Evolutionary conservation across 148 eudicot species (phyloP), one percentile per base, ranked within the genome.

Genomic region (Silene uniflora): DNA sequence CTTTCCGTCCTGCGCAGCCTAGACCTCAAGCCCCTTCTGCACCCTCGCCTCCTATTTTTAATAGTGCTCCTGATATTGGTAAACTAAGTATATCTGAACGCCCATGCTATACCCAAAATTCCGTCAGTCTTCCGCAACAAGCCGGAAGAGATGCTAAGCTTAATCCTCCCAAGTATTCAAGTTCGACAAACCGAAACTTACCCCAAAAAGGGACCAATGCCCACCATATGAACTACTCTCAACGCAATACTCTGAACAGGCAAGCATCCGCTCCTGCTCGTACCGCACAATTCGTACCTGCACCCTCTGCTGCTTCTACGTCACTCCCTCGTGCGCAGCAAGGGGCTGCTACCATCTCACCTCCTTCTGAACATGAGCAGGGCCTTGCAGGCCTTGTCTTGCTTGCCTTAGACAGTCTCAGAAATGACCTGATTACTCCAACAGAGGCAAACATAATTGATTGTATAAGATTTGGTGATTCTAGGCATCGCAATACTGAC

Each of bases 381-480:
- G 91, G 91, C 77, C 91, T 91, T 65, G 87, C 88, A 39, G 93
- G 93, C 74, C 83, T 89, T 54, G 80, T 94, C 75, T 82, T 91
- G 78, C 93, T 91, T 75, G 90, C 96, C 67, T 81, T 94, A 80
- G 87, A 92, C 86, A 84, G 79, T 66, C 91, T 94, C 76, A 94
- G 82, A 81, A 90, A n/a, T 70, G 97, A 90, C 81, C 87, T 85
- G 82, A 84, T 91, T 71, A 73, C 79, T 81, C 97, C 98, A 24
- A 90, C 90, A 25, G 89, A 89, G 86, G 89, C 79, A 62, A 90
- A 94, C 82, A 89, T 94, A 81, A 25, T 83, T 71, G 91, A 94
- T 70, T 91, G 92, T 82, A 85, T 94, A 52, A 87, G 87, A 39
- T 87, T 81, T 82, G 97, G 97, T 73, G 91, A 90, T 69, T 77